phyloP scores from a whole-genome alignment of 1,284 basidiomycete species.

The Neotropicomus parvogracilis region DNA sequence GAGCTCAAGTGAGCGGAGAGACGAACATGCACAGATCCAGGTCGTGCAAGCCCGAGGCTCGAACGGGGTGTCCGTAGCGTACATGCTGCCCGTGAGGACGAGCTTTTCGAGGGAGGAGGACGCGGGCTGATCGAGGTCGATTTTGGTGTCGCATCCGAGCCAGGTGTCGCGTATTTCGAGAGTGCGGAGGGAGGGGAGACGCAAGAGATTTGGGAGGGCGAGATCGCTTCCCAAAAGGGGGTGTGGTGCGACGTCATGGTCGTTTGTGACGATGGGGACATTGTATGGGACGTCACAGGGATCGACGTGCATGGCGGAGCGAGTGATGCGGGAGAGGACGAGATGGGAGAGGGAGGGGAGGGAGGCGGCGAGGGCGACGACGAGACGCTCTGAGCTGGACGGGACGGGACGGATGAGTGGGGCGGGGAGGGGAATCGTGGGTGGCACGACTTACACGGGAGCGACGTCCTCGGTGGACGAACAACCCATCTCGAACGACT shows the following conservation, averaged over 20 bases:
- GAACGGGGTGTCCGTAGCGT: constrained; percentile 14
- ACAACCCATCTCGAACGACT: constrained; percentile 53
- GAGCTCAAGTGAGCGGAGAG: constrained; percentile 21
- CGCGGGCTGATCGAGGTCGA: constrained; percentile 8
- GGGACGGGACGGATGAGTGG: constrained; percentile 6
- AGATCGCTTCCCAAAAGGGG: constrained; percentile 54
- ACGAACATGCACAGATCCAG: constrained; percentile 28
- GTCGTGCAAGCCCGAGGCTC: constrained; percentile 26
- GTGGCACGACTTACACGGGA: constrained; percentile 51
- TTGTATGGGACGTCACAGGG: constrained; percentile 37
- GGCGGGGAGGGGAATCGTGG: neutral
- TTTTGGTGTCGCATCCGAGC: constrained; percentile 44
- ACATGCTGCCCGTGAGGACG: constrained; percentile 33
- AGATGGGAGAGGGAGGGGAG: constrained; percentile 54
- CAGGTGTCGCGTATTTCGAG: constrained; percentile 68
- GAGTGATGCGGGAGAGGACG: constrained; percentile 59
- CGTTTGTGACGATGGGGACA: constrained; percentile 57
- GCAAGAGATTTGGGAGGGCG: constrained; percentile 60
- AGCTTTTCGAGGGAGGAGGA: constrained; percentile 17
- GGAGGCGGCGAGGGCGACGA: constrained; percentile 64
- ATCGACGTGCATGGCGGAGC: constrained; percentile 55
- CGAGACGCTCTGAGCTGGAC: constrained; percentile 66
- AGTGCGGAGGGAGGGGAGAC: constrained; percentile 54
- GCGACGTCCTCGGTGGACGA: constrained; percentile 46
- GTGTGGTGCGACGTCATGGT: constrained; percentile 60